These are phyloP conservation scores for Porogramme epimiltina DNA, from an alignment of 1,284 basidiomycete genomes.

Conservation along the genomic window DNA sequence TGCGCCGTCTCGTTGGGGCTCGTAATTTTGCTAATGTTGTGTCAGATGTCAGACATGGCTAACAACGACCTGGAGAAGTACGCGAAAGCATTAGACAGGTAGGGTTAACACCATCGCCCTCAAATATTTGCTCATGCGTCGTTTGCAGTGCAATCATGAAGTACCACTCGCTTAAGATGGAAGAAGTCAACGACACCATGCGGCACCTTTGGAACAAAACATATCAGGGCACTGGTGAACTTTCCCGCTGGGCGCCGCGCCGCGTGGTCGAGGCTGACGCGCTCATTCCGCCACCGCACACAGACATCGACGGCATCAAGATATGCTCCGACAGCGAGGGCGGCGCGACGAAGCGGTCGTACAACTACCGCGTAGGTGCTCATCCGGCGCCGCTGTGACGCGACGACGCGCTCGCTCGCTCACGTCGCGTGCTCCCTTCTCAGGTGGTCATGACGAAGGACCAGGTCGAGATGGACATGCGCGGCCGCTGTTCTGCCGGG, in stretches of 20 bases:
- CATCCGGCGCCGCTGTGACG: too few relatives aligned
- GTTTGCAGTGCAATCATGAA: conserved; percentile 91
- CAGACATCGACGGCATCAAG: conserved; percentile 97
- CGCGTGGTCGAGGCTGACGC: conserved; percentile 2
- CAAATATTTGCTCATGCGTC: not conserved
- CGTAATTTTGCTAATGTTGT: not conserved
- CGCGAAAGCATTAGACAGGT: conserved; percentile 94
- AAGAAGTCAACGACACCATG: conserved; percentile 98
- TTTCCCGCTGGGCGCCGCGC: not conserved
- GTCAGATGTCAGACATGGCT: conserved; percentile 90
- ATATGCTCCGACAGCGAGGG: conserved; percentile 95
- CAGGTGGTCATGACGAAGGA: conserved; percentile 99
- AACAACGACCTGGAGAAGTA: conserved; percentile 97
- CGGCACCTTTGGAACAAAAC: conserved; percentile 97
- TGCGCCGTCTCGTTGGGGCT: too few relatives aligned
- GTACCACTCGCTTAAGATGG: conserved; percentile 99
- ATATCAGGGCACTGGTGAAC: conserved; percentile 93
- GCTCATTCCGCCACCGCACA: conserved; percentile 1
- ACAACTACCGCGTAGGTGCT: conserved; percentile 88
- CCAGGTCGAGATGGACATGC: conserved; percentile 99
- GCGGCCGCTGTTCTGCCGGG: conserved; percentile 96
- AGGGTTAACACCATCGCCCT: conserved; percentile 28
- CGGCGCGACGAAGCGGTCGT: conserved; percentile 82
- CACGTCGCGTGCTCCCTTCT: not conserved
- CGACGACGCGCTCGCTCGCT: too few relatives aligned